Evolutionary conservation across 2,329 filamentous ascomycete genomes (phyloP).

Genomic region (Hypocreales sp.): DNA sequence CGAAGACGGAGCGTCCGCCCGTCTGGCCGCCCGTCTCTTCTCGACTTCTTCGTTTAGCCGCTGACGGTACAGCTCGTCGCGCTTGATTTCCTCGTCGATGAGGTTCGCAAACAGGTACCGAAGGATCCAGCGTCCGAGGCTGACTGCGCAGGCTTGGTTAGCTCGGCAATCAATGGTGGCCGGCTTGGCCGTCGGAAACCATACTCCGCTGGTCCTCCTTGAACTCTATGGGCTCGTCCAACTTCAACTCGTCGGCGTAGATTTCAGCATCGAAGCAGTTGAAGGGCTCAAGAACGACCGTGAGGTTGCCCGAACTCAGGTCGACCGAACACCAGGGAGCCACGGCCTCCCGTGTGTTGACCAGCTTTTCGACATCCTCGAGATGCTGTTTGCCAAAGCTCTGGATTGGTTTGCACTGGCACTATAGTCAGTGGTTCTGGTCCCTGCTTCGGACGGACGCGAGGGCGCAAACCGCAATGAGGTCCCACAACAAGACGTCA

Average conservation of each 20-base stretch:
- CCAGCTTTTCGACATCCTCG: constrained; percentile 74
- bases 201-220: constrained; percentile 85
- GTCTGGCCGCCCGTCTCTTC: constrained; percentile 38
- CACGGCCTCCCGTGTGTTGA: constrained; percentile 80
- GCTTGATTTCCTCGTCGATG: constrained; percentile 77
- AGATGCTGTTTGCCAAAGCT: constrained; percentile 91
- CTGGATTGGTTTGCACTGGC: constrained; percentile 70
- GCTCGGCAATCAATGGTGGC: constrained; percentile 1
- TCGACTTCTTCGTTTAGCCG: constrained; percentile 48
- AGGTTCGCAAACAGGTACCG: constrained; percentile 81
- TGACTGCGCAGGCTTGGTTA: constrained; percentile 43
- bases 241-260: constrained; percentile 76
- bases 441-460: too few relatives aligned
- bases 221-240: constrained; percentile 65
- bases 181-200: constrained; percentile 11
- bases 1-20: constrained; percentile 42
- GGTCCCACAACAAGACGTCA: constrained; percentile 89
- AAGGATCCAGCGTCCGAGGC: constrained; percentile 91
- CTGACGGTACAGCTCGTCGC: constrained; percentile 61
- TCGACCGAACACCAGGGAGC: constrained; percentile 95
- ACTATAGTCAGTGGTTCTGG: too few relatives aligned
- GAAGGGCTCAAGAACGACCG: constrained; percentile 81
- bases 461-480: constrained; percentile 49
- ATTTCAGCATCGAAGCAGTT: constrained; percentile 97
- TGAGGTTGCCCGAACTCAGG: constrained; percentile 79